Conservation (phyloP, 2,329 filamentous ascomycete species). For the Verticillium alfalfae region DNA sequence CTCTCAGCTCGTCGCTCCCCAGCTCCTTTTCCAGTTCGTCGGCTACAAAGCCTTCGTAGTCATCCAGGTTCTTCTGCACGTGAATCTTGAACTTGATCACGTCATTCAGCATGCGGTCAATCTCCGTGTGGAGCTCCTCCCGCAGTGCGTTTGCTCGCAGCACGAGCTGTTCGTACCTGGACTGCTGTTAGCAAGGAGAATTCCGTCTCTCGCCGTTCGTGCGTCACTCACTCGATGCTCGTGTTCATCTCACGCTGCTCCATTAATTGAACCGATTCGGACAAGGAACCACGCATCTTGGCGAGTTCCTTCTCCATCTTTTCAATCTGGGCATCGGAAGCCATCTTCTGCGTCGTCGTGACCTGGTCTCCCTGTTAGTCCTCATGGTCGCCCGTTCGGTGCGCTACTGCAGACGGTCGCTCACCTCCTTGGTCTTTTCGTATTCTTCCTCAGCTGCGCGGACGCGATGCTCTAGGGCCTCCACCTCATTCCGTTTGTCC, state of each 20-base stretch:
- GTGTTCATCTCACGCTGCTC: constrained; percentile 96
- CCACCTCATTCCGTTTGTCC: constrained; percentile 88
- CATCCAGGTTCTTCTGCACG: constrained; percentile 84
- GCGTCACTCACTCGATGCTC: constrained; percentile 73
- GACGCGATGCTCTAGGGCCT: constrained; percentile 82
- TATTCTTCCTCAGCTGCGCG: constrained; percentile 89
- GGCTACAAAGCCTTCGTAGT: constrained; percentile 89
- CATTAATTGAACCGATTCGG: constrained; percentile 83
- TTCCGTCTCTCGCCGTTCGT: neutral
- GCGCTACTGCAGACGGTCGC: neutral
- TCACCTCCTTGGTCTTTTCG: constrained; percentile 80
- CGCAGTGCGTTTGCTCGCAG: constrained; percentile 75
- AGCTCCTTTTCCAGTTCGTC: constrained; percentile 88
- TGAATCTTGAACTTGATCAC: constrained; percentile 99
- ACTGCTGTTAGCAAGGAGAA: neutral
- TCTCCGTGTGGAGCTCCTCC: constrained; percentile 97
- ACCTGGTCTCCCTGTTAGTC: constrained; percentile 20
- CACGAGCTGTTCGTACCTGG: constrained; percentile 85
- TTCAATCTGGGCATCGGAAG: constrained; percentile 89
- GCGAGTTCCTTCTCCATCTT: constrained; percentile 98
- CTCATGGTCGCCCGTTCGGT: neutral
- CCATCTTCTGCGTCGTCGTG: constrained; percentile 80
- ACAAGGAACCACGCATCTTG: constrained; percentile 78
- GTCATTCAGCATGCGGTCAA: constrained; percentile 93
- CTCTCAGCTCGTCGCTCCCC: constrained; percentile 53